Conservation (phyloP, 2,329 filamentous ascomycete genomes). For the Microdochium bolleyi region DNA sequence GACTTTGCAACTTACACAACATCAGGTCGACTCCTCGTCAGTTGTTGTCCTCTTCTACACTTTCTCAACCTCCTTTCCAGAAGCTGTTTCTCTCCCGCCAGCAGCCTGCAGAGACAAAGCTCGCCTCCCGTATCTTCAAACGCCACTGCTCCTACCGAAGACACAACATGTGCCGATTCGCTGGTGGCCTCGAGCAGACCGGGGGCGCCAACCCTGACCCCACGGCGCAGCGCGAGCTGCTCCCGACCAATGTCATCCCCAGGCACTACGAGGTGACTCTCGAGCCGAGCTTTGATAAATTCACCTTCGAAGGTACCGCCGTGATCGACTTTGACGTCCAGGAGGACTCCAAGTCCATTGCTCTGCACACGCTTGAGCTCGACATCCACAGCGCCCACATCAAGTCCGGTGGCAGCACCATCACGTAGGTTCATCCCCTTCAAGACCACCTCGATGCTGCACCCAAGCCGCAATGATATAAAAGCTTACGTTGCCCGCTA, state of each 20-base stretch:
- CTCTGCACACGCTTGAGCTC: slow-evolving; percentile 81
- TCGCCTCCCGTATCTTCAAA: neutral
- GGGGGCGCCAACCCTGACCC: slow-evolving; percentile 51
- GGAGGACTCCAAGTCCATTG: slow-evolving; percentile 77
- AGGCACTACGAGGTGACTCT: slow-evolving; percentile 84
- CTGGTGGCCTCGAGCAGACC: slow-evolving; percentile 44
- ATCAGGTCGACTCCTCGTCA: neutral
- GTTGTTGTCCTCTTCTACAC: neutral
- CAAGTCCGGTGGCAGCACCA: slow-evolving; percentile 45
- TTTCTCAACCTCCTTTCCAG: neutral
- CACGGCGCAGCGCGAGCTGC: slow-evolving; percentile 60
- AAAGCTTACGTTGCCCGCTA: slow-evolving; percentile 2
- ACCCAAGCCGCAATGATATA: too few relatives aligned
- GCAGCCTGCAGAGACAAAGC: neutral
- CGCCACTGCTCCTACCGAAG: slow-evolving; percentile 70
- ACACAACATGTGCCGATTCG: slow-evolving; percentile 61
- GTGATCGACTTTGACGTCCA: slow-evolving; percentile 80
- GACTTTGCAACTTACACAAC: neutral
- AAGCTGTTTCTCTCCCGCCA: neutral
- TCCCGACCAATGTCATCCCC: slow-evolving; percentile 90
- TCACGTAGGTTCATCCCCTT: slow-evolving; percentile 28
- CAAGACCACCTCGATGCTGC: slow-evolving; percentile 5
- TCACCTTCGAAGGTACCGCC: slow-evolving; percentile 80
- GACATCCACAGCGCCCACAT: slow-evolving; percentile 71
- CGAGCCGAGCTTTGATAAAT: slow-evolving; percentile 82